Conservation (phyloP, 495 filamentous ascomycete genomes). For the Immersiella caudata region DNA sequence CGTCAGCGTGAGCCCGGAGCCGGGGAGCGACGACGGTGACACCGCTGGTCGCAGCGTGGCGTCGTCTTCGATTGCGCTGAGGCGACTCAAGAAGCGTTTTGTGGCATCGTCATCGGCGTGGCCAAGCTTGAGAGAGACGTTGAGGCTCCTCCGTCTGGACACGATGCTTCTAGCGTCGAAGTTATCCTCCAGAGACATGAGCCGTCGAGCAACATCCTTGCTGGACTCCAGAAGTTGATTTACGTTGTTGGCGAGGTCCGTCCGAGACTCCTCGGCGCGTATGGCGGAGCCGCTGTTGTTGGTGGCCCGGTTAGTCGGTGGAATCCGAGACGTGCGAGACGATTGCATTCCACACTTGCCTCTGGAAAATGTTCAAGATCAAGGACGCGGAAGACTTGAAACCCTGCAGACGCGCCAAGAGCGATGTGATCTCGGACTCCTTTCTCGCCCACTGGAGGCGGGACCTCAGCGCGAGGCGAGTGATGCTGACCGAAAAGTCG, state of each 20-base stretch:
- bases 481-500: not conserved
- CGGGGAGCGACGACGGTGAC: not conserved
- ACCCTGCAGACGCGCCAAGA: conserved; percentile 24
- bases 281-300: conserved; percentile 18
- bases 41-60: not conserved
- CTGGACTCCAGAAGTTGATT: conserved; percentile 18
- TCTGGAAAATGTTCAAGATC: conserved; percentile 28
- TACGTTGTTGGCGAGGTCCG: conserved; percentile 20
- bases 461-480: conserved; percentile 8
- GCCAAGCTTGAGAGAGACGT: not conserved
- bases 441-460: conserved; percentile 29
- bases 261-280: conserved; percentile 17
- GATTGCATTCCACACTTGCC: conserved; percentile 4
- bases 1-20: not conserved
- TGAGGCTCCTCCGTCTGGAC: conserved; percentile 1
- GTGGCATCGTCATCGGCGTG: conserved; percentile 2
- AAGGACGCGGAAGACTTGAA: conserved; percentile 27
- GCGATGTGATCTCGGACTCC: conserved; percentile 15
- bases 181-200: conserved; percentile 24
- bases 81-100: not conserved
- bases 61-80: not conserved
- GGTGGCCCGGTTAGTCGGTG: not conserved
- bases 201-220: conserved; percentile 19
- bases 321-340: not conserved
- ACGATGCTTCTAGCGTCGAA: conserved; percentile 19